Evolutionary conservation across 192 early-diverging fungal genomes (phyloP).

Genomic region (Coemansia sp.): DNA sequence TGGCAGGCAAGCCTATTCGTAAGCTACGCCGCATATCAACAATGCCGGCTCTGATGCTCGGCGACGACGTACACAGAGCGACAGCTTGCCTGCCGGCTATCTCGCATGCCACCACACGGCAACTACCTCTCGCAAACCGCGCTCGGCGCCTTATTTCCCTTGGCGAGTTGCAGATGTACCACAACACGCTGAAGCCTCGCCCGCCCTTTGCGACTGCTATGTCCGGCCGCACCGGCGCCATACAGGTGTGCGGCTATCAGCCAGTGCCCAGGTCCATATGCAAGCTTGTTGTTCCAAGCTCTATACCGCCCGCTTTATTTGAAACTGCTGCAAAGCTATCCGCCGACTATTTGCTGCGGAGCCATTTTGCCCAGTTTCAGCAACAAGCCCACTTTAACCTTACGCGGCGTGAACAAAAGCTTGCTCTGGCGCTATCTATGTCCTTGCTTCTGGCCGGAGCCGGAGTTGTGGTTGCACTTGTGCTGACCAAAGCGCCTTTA

Average conservation of each 20-base stretch:
- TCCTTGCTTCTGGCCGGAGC: slow-evolving; percentile 4
- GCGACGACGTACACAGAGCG: neutral
- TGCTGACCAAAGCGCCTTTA: neutral
- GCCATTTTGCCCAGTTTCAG: slow-evolving; percentile 27
- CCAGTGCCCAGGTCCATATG: slow-evolving; percentile 15
- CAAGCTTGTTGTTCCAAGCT: slow-evolving; percentile 15
- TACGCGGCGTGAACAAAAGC: slow-evolving; percentile 11
- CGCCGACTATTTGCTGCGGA: slow-evolving; percentile 15
- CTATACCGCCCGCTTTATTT: slow-evolving; percentile 37
- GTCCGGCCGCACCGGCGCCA: neutral
- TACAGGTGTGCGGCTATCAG: slow-evolving; percentile 14
- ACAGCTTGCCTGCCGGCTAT: neutral
- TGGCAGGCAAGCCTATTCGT: slow-evolving; percentile 1
- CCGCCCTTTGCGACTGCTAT: slow-evolving; percentile 12
- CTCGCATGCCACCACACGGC: neutral
- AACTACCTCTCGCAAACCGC: neutral
- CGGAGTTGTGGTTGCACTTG: slow-evolving; percentile 1
- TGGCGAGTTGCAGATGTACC: slow-evolving; percentile 17
- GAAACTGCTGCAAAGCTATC: slow-evolving; percentile 34
- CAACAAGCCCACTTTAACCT: slow-evolving; percentile 30
- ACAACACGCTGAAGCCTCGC: slow-evolving; percentile 22
- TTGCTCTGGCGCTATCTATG: neutral
- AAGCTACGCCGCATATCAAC: slow-evolving; percentile 31
- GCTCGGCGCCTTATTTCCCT: slow-evolving; percentile 15
- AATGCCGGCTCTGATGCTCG: slow-evolving; percentile 21